Evolutionary conservation across 169 alveolate genomes (phyloP), one percentile per base, ranked within the genome.

Genomic region (Cryptosporidium andersoni): DNA sequence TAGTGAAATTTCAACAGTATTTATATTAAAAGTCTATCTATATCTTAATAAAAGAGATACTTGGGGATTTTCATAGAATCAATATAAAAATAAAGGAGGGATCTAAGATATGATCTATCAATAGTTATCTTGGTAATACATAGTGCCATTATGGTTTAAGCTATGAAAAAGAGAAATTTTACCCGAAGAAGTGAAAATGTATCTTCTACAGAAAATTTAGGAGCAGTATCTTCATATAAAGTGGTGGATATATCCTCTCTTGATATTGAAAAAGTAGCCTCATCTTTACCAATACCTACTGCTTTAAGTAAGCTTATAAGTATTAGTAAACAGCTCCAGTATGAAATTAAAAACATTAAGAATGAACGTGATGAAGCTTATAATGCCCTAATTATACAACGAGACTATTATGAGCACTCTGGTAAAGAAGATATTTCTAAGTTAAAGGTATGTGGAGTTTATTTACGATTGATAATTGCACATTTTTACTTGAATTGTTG

Each of bases 321-420:
- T 2, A 74, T 74, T 74, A 58, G 65, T 25, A 74, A 37, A 43
- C 85, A 74, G 11, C 34, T 74, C 7, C 85, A 74, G 60, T 43
- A 74, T 74, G 85, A 74, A 34, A 11, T 74, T 34, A 58, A 9
- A 39, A 49, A 25, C 4, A 74, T 68, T 1, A 74, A 68, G 60
- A 74, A 58, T 45, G 85, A 74, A 14, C 55, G 85, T 40, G 85
- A 74, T 55, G 85, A 74, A 1, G 85, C 85, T 1, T 74, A 74
- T 8, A 74, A 74, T 43, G 55, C 85, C 16, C 43, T 74, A 11
- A 74, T 74, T 74, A 6, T 74, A 4, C 85, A 74, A 42, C 37
- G 85, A 40, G 85, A 74, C 37, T 74, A 74, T 34, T 74, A 74
- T 60, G 85, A 74, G 36, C 85, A 74, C 39, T 74, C 85, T 11